Evolutionary conservation across 352 stramenopile genomes (phyloP), one percentile per base, ranked within the genome.

Genomic region (Pythium utonaiense): DNA sequence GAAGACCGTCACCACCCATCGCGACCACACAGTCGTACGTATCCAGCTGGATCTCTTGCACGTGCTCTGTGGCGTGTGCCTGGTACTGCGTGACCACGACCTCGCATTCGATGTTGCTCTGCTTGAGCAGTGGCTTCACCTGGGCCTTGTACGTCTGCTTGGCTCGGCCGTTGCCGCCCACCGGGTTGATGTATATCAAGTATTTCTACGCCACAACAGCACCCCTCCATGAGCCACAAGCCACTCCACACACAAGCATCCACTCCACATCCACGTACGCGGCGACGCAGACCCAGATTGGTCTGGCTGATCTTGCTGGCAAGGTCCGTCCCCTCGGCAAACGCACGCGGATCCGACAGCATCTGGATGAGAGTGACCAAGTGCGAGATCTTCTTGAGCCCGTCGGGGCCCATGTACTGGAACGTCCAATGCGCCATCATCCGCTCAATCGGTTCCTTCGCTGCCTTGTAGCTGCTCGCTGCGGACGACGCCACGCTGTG

Each of bases 141-240:
- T 70, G n/a, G 19, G 69, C 56, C 53, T 84, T 60, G 64, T 74
- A 91, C 34, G 72, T 79, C 16, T 80, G 60, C 47, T 79, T 68
- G 12, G 78, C 82, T 9, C 71, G 73, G 21, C 82, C 80, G 2
- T 70, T 53, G 10, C 83, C 83, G 45, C 82, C 78, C 44, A 77
- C 74, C 6, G 84, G 82, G 53, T 91, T 91, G 34, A 93, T 73
- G 44, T 91, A 67, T 36, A 90, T 74, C 31, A 88, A 54, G 60
- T 83, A 90, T 71, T 78, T 76, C 57, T 70, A 40, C 57, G 48
- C 25, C 17, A 50, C 16, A 30, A 8, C 3, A 50, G 10, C 41
- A n/a, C 53, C 40, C 47, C 3, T 50, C 27, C 1, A 53, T 40
- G 16, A 48, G 16, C 21, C 17, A 16, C 44, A 58, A 9, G 4